A percentile compares a stretch with the other conserved stretches of the same genome.
These are phyloP conservation scores for Kwoniella europaea DNA, from an alignment of 768 basidiomycete species.

Conservation along the genomic window DNA sequence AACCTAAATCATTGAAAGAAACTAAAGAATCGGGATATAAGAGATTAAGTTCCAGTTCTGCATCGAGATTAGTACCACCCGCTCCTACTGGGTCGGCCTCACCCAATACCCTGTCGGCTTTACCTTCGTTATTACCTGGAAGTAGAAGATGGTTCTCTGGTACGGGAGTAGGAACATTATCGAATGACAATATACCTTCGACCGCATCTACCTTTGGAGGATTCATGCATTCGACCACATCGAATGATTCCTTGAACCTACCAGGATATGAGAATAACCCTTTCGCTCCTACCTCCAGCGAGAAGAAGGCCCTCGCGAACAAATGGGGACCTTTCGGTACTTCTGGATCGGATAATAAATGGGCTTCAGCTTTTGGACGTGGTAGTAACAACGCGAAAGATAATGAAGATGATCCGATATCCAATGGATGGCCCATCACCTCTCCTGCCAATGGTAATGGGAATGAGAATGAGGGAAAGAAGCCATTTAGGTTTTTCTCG, in stretches of 20 bases:
- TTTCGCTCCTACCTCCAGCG: conserved; percentile 53
- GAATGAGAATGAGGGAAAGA: conserved; percentile 13
- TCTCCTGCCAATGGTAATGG: neutral
- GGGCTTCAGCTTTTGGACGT: neutral
- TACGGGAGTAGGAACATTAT: conserved; percentile 10
- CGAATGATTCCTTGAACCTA: conserved; percentile 49
- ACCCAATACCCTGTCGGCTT: conserved; percentile 27
- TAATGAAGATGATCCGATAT: neutral
- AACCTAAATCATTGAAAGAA: conserved; percentile 4
- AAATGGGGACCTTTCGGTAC: conserved; percentile 52
- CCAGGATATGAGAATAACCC: conserved; percentile 39
- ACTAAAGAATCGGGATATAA: conserved; percentile 14
- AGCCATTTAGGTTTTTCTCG: conserved; percentile 32
- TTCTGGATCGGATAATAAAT: neutral
- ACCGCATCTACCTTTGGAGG: conserved; percentile 21
- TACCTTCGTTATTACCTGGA: conserved; percentile 35
- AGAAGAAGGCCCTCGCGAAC: conserved; percentile 55
- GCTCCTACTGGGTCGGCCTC: neutral
- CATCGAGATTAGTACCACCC: conserved; percentile 9
- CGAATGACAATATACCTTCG: conserved; percentile 41
- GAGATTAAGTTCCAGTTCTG: conserved; percentile 12
- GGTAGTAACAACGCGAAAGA: neutral
- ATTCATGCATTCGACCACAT: conserved; percentile 39
- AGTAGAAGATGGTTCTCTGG: conserved; percentile 53
- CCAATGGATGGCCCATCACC: conserved; percentile 2